phyloP scores from a whole-genome alignment of 2,329 filamentous ascomycete genomes.

The Dactylellina sp. region DNA sequence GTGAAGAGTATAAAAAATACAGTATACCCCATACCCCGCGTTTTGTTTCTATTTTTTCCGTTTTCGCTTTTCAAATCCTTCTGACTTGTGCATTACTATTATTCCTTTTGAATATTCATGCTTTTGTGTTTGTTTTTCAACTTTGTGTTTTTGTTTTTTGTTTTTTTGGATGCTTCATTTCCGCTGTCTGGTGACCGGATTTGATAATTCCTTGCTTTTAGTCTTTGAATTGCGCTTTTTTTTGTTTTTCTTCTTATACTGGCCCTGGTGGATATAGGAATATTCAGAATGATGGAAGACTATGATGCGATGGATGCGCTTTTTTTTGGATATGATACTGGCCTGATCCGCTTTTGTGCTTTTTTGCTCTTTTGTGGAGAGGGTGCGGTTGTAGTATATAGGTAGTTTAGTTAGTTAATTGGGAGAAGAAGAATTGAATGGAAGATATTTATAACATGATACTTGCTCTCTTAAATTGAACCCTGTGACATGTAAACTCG shows the following conservation, averaged over 20 bases:
- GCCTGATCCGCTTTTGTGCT: background rate
- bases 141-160: constrained; percentile 10
- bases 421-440: constrained; percentile 10
- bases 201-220: constrained; percentile 3
- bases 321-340: background rate
- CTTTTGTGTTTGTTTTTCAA: constrained; percentile 4
- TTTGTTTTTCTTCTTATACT: constrained; percentile 6
- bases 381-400: no score
- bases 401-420: constrained; percentile 13
- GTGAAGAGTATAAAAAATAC: constrained; percentile 42
- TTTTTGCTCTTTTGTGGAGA: background rate
- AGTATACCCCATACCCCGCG: constrained; percentile 53
- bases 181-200: constrained; percentile 53
- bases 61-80: constrained; percentile 15
- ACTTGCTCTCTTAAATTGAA: background rate
- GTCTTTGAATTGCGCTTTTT: constrained; percentile 7
- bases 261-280: constrained; percentile 27
- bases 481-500: background rate
- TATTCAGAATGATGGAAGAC: background rate
- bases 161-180: constrained; percentile 10
- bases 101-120: constrained; percentile 18
- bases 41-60: constrained; percentile 11
- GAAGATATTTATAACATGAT: background rate
- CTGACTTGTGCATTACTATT: constrained; percentile 44
- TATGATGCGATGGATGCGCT: background rate